Evolutionary conservation across 805 yeast genomes (phyloP).

Genomic region (Ogataea chonburiensis): DNA sequence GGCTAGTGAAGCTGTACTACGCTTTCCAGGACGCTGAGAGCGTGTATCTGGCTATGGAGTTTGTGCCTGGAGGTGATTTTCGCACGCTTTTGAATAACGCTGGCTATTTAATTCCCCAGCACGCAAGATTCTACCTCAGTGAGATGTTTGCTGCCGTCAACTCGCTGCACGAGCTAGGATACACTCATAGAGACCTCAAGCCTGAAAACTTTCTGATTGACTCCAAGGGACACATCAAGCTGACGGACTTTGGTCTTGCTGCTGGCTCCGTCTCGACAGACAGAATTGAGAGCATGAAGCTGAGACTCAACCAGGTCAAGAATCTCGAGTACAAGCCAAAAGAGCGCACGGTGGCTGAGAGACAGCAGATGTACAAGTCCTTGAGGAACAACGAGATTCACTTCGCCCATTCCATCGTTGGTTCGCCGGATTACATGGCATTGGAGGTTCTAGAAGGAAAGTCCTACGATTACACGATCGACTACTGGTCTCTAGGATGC

Average conservation of each 20-base stretch:
- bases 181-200: slow-evolving; percentile 94
- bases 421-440: slow-evolving; percentile 99
- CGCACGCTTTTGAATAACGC: slow-evolving; percentile 92
- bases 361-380: slow-evolving; percentile 83
- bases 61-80: slow-evolving; percentile 99
- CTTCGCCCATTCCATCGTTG: slow-evolving; percentile 93
- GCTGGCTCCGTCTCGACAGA: slow-evolving; percentile 94
- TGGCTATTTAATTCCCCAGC: slow-evolving; percentile 89
- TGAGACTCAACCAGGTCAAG: slow-evolving; percentile 62
- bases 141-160: slow-evolving; percentile 97
- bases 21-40: slow-evolving; percentile 93
- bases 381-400: slow-evolving; percentile 74
- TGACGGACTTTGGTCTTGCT: slow-evolving; percentile 96
- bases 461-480: slow-evolving; percentile 92
- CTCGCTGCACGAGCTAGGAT: slow-evolving; percentile 90
- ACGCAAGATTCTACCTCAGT: slow-evolving; percentile 89
- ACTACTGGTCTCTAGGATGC: slow-evolving; percentile 98
- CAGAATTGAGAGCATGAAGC: slow-evolving; percentile 88
- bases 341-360: slow-evolving; percentile 76
- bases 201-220: slow-evolving; percentile 93
- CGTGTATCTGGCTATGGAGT: slow-evolving; percentile 96
- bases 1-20: slow-evolving; percentile 91
- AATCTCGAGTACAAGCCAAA: slow-evolving; percentile 67
- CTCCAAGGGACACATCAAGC: slow-evolving; percentile 84
- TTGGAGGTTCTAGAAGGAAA: slow-evolving; percentile 93